These are phyloP conservation scores for Colletotrichum tropicale DNA, from an alignment of 2,329 filamentous ascomycete genomes.

Conservation along the genomic window DNA sequence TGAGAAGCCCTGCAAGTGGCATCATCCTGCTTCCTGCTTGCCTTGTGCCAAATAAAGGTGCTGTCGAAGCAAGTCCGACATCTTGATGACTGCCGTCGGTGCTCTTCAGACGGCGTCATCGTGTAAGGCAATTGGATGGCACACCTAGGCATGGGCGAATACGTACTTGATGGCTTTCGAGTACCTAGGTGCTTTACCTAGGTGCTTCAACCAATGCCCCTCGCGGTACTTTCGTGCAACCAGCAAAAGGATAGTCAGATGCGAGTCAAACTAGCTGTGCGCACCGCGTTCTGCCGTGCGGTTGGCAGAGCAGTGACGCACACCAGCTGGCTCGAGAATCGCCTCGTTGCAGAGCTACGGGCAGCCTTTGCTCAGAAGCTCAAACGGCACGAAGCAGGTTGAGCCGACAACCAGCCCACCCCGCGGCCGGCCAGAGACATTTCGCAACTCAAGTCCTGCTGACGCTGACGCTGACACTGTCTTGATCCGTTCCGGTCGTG, in stretches of 20 bases:
- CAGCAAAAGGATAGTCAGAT: background rate
- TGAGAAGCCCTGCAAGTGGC: background rate
- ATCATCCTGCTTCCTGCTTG: background rate
- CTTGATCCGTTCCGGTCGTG: background rate
- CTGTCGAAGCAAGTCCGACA: background rate
- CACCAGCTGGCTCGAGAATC: background rate
- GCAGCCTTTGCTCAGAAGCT: background rate
- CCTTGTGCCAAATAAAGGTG: background rate
- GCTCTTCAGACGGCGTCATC: background rate
- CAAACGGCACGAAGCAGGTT: background rate
- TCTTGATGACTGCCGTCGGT: background rate
- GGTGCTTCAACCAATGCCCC: background rate
- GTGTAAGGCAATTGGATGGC: background rate
- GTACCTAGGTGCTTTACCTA: background rate
- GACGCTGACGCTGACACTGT: background rate
- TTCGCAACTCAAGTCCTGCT: background rate
- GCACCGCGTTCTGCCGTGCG: background rate
- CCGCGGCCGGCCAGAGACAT: background rate
- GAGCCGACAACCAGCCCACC: background rate
- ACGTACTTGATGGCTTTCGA: background rate
- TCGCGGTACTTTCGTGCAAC: background rate
- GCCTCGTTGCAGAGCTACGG: background rate
- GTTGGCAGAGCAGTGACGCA: slow-evolving; percentile 17
- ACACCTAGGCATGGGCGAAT: background rate
- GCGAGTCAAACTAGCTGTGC: background rate